Evolutionary conservation across 2,329 filamentous ascomycete species (phyloP).

Genomic region (Sporothrix dimorphospora): DNA sequence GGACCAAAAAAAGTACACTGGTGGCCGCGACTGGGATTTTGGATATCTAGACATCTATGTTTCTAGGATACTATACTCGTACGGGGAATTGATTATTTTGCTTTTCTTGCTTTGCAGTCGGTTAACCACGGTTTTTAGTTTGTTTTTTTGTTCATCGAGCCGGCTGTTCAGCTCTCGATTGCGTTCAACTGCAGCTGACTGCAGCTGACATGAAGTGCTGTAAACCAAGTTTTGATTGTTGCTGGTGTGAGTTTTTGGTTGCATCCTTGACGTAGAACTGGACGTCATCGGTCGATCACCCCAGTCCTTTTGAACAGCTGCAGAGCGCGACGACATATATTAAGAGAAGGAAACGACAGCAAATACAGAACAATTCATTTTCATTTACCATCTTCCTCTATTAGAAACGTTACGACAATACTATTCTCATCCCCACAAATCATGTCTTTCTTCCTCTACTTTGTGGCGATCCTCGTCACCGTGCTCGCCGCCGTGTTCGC

Average conservation of each 20-base stretch:
- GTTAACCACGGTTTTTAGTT: neutral
- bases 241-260: neutral
- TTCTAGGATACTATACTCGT: neutral
- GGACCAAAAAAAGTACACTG: slow-evolving; percentile 2
- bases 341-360: neutral
- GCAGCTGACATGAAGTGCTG: neutral
- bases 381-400: too few species aligned
- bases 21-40: neutral
- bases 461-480: slow-evolving; percentile 38
- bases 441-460: slow-evolving; percentile 36
- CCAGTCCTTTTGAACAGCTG: neutral
- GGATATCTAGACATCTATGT: neutral
- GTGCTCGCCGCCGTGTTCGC: slow-evolving; percentile 42
- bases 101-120: neutral
- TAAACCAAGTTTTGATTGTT: neutral
- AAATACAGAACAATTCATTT: neutral
- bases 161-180: neutral
- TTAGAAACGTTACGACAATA: too few species aligned
- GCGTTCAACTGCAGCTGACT: neutral
- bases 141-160: neutral
- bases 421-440: neutral
- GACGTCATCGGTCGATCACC: slow-evolving; percentile 13
- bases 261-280: neutral
- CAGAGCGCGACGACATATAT: neutral
- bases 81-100: neutral